These are phyloP conservation scores for Whalleya microplaca DNA, from an alignment of 2,329 filamentous ascomycete genomes.

Conservation along the genomic window DNA sequence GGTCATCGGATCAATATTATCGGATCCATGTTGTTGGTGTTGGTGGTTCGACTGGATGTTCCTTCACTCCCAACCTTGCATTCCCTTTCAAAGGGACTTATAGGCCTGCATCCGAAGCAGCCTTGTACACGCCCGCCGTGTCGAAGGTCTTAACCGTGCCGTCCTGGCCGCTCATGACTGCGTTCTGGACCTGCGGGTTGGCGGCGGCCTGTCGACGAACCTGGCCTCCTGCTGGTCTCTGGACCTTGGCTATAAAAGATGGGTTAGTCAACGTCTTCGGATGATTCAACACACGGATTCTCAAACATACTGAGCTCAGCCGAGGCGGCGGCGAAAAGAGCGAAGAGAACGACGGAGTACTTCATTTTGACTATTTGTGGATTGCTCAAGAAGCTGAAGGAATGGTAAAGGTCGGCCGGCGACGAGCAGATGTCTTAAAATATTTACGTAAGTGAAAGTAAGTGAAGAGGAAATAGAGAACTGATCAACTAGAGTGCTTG, in stretches of 20 bases:
- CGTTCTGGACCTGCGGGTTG: conserved; percentile 39
- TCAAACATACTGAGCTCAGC: conserved; percentile 42
- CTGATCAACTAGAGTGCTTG: conserved; percentile 28
- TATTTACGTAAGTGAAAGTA: conserved; percentile 32
- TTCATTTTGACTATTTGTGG: conserved; percentile 53
- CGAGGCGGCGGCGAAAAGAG: conserved; percentile 51
- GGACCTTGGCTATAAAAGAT: conserved; percentile 1
- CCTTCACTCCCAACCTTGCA: conserved; percentile 2
- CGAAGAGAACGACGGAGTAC: conserved; percentile 52
- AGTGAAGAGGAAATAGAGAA: conserved; percentile 33
- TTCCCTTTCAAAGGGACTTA: conserved; percentile 29
- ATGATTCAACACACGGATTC: not conserved
- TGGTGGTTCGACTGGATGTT: conserved; percentile 13
- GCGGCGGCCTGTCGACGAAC: conserved; percentile 32
- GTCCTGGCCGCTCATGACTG: conserved; percentile 51
- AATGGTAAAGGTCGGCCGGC: conserved; percentile 54
- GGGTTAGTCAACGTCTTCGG: conserved; percentile 1
- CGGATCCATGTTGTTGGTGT: conserved; percentile 10
- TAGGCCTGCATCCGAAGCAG: conserved; percentile 41
- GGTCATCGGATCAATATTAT: conserved; percentile 10
- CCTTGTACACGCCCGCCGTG: conserved; percentile 47
- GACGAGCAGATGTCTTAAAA: conserved; percentile 47
- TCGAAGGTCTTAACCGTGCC: conserved; percentile 53
- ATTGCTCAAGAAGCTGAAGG: conserved; percentile 30
- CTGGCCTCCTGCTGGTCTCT: conserved; percentile 30